Evolutionary conservation across 2,329 filamentous ascomycete genomes (phyloP), one percentile per base, ranked within the genome.

Genomic region (Neophaeococcomyces mojaviensis): DNA sequence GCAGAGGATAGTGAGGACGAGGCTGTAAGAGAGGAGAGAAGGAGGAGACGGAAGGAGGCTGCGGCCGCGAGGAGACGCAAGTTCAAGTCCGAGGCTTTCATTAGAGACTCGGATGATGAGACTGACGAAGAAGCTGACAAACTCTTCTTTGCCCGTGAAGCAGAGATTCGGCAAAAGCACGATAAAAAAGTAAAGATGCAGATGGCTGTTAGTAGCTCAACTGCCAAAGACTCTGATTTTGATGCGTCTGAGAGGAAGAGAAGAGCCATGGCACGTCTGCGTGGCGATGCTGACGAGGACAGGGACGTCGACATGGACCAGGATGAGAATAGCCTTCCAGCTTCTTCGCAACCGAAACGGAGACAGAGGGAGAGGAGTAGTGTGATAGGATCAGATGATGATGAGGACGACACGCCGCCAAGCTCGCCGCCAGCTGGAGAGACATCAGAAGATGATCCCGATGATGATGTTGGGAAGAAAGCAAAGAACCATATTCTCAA

Each of bases 21-120:
- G 4, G 77, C 81, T 47, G 70, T 71, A 38, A 62, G 73, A 13
- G 71, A 77, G 26, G 79, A 78, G 53, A 77, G 76, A 46, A 79
- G 80, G 10, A 73, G 74, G 10, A 76, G 73, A 45, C 74, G 82
- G 31, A 74, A 78, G 44, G 72, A 81, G 43, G 83, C 78, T 54
- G 82, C 94, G 54, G 69, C 78, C n/a, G 87, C 89, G 58, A 88
- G 88, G 65, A 75, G 80, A 39, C 72, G 73, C 26, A 85, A 84
- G 61, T 84, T 92, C 67, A 97, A 96, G 71, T 94, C 86, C 58
- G 81, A 82, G 19, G 67, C 90, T 32, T 90, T 81, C 58, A 84
- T 98, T 41, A 78, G 84, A 48, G 81, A 83, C 31, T 88, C 84
- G 55, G 92, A 97, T 61, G 92, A 97, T 44, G 88, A 95, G 55